Evolutionary conservation across 2,329 filamentous ascomycete genomes (phyloP).

Genomic region (Sclerotinia glacialis): DNA sequence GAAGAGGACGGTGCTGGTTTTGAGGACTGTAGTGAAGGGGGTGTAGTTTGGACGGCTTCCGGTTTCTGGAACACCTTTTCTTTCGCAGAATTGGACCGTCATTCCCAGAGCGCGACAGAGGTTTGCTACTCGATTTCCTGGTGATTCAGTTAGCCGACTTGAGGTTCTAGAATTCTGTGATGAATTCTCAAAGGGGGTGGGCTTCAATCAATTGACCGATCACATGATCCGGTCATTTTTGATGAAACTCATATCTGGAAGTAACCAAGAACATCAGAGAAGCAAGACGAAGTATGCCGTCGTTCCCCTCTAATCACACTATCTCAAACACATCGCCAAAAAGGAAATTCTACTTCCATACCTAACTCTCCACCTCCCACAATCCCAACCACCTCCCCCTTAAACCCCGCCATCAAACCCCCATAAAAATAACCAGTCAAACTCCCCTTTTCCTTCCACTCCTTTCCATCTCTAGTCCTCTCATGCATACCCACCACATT

Average conservation of each 20-base stretch:
- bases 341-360: conserved; percentile 18
- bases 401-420: conserved; percentile 30
- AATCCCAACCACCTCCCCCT: conserved; percentile 35
- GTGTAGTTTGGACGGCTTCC: conserved; percentile 25
- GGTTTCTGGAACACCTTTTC: conserved; percentile 23
- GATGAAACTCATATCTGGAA: neutral
- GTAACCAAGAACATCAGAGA: neutral
- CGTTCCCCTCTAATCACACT: too few species aligned
- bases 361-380: conserved; percentile 36
- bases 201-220: too few species aligned
- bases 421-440: conserved; percentile 31
- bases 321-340: neutral
- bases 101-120: conserved; percentile 28
- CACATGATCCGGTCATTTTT: neutral
- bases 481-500: conserved; percentile 40
- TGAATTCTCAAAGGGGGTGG: neutral
- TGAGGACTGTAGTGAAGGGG: conserved; percentile 27
- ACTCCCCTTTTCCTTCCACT: conserved; percentile 29
- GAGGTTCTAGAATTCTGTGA: neutral
- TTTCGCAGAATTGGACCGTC: conserved; percentile 30
- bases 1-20: conserved; percentile 29
- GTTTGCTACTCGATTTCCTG: conserved; percentile 14
- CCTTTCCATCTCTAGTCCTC: conserved; percentile 33
- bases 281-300: neutral
- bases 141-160: neutral